These are phyloP conservation scores for Thymus mandschuricus DNA, from an alignment of 257 asterid genomes.

Conservation along the genomic window DNA sequence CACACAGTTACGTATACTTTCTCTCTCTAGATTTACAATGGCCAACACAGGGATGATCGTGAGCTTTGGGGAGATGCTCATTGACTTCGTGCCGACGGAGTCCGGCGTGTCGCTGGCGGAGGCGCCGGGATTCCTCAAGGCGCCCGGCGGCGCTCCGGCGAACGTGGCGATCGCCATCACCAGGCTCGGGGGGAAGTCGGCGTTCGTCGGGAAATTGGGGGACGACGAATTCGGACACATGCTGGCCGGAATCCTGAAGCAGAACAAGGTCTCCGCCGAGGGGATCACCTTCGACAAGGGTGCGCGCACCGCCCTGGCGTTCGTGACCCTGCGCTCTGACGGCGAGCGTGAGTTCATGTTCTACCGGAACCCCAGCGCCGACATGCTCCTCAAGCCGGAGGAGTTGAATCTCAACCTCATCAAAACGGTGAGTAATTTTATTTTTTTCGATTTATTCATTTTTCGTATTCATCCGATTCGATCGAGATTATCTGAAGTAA, in stretches of 20 bases:
- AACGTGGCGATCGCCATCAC: constrained; percentile 93
- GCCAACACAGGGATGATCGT: constrained; percentile 57
- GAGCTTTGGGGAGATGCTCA: constrained; percentile 92
- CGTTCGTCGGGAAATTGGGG: constrained; percentile 84
- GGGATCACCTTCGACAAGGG: constrained; percentile 82
- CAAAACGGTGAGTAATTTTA: constrained; percentile 78
- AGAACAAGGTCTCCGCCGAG: constrained; percentile 71
- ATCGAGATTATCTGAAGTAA: neutral
- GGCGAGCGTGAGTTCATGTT: constrained; percentile 98
- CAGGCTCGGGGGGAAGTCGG: constrained; percentile 75
- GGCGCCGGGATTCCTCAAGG: constrained; percentile 88
- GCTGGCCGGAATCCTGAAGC: constrained; percentile 83
- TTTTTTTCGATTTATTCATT: neutral
- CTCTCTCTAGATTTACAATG: constrained; percentile 20
- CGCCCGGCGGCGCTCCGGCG: constrained; percentile 98
- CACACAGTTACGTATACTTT: neutral
- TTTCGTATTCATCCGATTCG: neutral
- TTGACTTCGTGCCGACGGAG: constrained; percentile 88
- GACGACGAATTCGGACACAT: constrained; percentile 95
- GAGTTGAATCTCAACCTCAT: constrained; percentile 85
- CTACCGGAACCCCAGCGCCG: constrained; percentile 96
- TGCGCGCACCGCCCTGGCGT: constrained; percentile 87
- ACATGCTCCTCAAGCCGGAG: constrained; percentile 83
- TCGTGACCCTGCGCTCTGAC: constrained; percentile 88
- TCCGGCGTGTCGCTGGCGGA: constrained; percentile 95